Evolutionary conservation across 2,329 filamentous ascomycete species (phyloP).

Genomic region (Sordariomycetes sp.): DNA sequence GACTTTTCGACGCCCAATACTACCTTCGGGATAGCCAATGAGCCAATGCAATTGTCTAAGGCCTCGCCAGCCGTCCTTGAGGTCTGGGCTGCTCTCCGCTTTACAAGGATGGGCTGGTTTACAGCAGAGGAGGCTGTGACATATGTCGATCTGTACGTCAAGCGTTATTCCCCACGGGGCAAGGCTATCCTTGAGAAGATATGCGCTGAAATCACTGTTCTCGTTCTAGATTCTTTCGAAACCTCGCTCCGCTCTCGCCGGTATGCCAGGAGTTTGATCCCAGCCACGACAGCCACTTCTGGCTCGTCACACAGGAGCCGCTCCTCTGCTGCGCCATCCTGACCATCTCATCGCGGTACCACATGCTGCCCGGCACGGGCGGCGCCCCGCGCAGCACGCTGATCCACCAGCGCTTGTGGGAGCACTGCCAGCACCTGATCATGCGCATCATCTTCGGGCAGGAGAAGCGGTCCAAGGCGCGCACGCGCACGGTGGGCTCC

Average conservation of each 20-base stretch:
- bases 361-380: neutral
- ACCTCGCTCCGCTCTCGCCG: neutral
- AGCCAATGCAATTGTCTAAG: neutral
- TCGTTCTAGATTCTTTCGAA: neutral
- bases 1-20: neutral
- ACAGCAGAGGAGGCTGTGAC: slow-evolving; percentile 40
- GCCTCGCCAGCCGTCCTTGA: slow-evolving; percentile 6
- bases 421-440: neutral
- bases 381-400: neutral
- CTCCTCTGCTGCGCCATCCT: neutral
- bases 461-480: neutral
- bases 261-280: neutral
- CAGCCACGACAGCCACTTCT: neutral
- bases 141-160: slow-evolving; percentile 32
- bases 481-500: neutral
- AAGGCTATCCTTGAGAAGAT: too few species aligned
- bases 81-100: slow-evolving; percentile 20
- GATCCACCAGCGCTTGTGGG: neutral
- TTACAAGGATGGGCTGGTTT: slow-evolving; percentile 45
- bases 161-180: neutral
- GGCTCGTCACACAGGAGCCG: neutral
- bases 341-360: neutral
- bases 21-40: neutral
- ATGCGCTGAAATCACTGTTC: neutral
- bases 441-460: neutral